Evolutionary conservation across 495 filamentous ascomycete genomes (phyloP), one percentile per base, ranked within the genome.

Genomic region (Xylaria cubensis): DNA sequence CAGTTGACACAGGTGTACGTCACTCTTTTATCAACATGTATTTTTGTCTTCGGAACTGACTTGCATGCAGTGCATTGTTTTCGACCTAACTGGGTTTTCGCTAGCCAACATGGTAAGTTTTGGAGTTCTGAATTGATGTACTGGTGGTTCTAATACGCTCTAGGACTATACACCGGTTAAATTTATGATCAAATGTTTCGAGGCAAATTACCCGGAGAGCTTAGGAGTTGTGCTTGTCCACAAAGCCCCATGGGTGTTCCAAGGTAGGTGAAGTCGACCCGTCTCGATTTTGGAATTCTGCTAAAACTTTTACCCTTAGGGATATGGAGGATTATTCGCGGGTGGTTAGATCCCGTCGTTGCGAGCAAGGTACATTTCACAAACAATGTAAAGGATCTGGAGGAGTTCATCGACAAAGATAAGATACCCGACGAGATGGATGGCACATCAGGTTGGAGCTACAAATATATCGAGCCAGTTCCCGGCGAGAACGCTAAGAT

Each of bases 171-270:
- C 93, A 0, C 96, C 96, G 0, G 94, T 99, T 32, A 98, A 95
- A 77, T 98, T 98, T 85, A 97, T 99, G 89, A 98, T 98, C 84
- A 97, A 97, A 84, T 97, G 94, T 82, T 99, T 99, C 79, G 97
- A 98, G 83, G 97, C 96, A 64, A 98, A 99, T 82, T 99, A 98
- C 78, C 96, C 97, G 34, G 97, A 98, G 79, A 93, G 88, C 64
- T 86, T 99, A 0, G 96, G 97, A 59, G 85, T 93, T 7, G 94
- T 98, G 8, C 90, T 98, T n/a, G 93, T 99, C 44, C 94, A 99
- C 84, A 97, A 97, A 80, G 90, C 96, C 0, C 96, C 96, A 5
- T 99, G 95, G 96, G 84, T 98, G 48, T 99, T 99, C 84, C 93
- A 96, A 83, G 90, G 93, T 92, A 74, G n/a, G 84, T 80, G 24